A percentile compares a stretch with the other conserved stretches of the same genome.
phyloP scores from a whole-genome alignment of 805 yeast species.

The Candida tallmaniae region DNA sequence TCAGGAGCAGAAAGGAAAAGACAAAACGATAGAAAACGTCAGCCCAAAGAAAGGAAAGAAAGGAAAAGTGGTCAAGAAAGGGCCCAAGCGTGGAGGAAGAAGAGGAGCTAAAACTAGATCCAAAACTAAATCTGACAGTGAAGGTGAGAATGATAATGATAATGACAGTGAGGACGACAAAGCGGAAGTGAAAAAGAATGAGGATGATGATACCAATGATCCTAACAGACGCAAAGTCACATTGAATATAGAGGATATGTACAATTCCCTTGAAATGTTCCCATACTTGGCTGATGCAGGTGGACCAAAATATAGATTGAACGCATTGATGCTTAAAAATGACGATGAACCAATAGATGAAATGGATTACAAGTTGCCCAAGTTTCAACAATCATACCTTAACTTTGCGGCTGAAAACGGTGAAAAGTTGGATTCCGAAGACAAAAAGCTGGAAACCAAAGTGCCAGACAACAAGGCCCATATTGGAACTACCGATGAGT shows the following conservation, averaged over 20 bases:
- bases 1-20: background rate
- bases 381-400: constrained; percentile 11
- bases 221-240: constrained; percentile 21
- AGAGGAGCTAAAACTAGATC: constrained; percentile 18
- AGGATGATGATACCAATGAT: constrained; percentile 10
- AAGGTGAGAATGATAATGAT: constrained; percentile 13
- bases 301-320: constrained; percentile 53
- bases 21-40: constrained; percentile 11
- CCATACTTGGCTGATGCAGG: constrained; percentile 69
- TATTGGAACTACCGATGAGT: constrained; percentile 60
- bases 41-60: constrained; percentile 5
- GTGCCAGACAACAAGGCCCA: constrained; percentile 23
- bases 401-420: constrained; percentile 4
- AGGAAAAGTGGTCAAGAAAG: background rate
- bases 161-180: constrained; percentile 8
- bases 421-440: constrained; percentile 1
- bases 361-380: constrained; percentile 25
- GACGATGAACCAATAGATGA: constrained; percentile 54
- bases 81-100: constrained; percentile 8
- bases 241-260: constrained; percentile 62
- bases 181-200: constrained; percentile 1
- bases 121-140: constrained; percentile 4
- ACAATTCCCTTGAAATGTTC: constrained; percentile 56
- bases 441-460: constrained; percentile 7
- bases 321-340: constrained; percentile 48